Base-by-base conservation (phyloP, 164 flowering plant species). In the Chimonanthus praecox region DNA sequence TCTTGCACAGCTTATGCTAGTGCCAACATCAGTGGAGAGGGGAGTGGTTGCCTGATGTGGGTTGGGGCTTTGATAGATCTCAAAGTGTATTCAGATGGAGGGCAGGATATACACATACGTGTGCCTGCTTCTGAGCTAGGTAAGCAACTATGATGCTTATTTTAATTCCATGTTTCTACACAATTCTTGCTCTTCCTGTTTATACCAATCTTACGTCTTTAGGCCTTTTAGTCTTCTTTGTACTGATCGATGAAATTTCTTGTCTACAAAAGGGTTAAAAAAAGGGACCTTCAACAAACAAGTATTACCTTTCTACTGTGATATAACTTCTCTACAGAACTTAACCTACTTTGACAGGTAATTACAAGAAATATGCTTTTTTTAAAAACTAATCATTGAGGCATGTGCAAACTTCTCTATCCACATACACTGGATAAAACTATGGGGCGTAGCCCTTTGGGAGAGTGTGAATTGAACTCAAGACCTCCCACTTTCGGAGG, bases 1-100 rank as follows among this genome's bases (percentile, higher is more conserved):
- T 70, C 78, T 48, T 77, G 81, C 48, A 74, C 43, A 16, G 83
- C 81, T 68, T 81, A 76, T 50, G 44, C 84, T 7, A 69, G 15
- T 63, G 43, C 65, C 0, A 58, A 82, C 61, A 71, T 79, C 0
- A 61, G 45, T 3, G 49, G 10, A 47, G 75, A 62, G 5, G 77
- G 69, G 2, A 75, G 58, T 60, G 82, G 80, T 2, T 83, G 85
- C 50, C 66, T 84, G 65, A 58, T 79, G 6, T 84, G 86, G 86
- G 13, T 44, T 47, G 74, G 48, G 18, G 75, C 67, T n/a, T 43
- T 84, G 73, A 58, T 72, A 0, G 84, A 84, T 76, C 51, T 82
- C 2, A 60, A 69, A 7, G 49, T 64, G 18, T 75, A 5, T 6
- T 3, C 48, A 1, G 70, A 72, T 3, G 74, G 64, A n/a, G 77